Percentiles rank a stretch among this genome's conserved stretches.
Evolutionary conservation across 2,329 filamentous ascomycete species (phyloP).

Genomic region (Cytospora mali): DNA sequence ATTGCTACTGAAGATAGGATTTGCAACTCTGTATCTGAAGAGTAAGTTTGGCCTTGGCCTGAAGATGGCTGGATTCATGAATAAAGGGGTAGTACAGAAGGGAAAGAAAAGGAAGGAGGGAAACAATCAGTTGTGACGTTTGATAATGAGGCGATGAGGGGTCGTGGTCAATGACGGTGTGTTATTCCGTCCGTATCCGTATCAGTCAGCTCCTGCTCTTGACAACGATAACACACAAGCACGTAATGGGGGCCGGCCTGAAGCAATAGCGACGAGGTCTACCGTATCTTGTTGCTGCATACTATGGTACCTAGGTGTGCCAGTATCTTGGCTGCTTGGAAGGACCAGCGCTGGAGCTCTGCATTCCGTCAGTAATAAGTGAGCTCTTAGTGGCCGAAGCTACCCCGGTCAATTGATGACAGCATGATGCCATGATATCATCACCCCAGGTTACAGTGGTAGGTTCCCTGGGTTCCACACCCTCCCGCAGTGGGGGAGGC

Average conservation of each 20-base stretch:
- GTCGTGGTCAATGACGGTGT: constrained; percentile 23
- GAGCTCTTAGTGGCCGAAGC: neutral
- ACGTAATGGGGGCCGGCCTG: too few relatives aligned
- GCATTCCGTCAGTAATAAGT: neutral
- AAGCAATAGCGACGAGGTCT: neutral
- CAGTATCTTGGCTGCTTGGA: too few relatives aligned
- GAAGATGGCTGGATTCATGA: constrained; percentile 20
- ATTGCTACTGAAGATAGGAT: neutral
- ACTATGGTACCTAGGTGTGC: too few relatives aligned
- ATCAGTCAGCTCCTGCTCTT: neutral
- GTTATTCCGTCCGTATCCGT: neutral
- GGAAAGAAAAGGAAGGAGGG: neutral
- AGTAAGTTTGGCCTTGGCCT: constrained; percentile 8
- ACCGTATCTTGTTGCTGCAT: neutral
- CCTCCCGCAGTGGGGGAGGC: neutral
- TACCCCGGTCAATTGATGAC: neutral
- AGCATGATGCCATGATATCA: neutral
- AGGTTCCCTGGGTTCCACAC: neutral
- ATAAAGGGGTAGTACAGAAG: neutral
- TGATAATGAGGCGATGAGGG: constrained; percentile 9
- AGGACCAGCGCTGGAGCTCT: too few relatives aligned
- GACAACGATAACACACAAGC: neutral
- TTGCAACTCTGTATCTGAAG: constrained; percentile 13
- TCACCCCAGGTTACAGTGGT: neutral
- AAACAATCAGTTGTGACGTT: too few relatives aligned